phyloP scores from a whole-genome alignment of 805 yeast genomes.

The Cyberlindnera maclurae region DNA sequence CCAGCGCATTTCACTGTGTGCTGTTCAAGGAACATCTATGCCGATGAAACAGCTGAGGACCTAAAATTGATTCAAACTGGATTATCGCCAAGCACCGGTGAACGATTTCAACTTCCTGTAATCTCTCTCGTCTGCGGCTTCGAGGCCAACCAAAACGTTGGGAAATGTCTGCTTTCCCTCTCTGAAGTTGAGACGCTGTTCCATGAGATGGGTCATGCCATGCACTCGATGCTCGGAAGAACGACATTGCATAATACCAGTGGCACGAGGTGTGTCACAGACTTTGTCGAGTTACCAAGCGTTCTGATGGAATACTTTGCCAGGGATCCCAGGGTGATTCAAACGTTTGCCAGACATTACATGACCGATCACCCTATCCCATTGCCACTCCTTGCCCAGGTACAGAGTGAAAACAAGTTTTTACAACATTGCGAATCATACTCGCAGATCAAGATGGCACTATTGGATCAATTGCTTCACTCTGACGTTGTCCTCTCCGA shows the following conservation, averaged over 20 bases:
- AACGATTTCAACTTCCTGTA: conserved; percentile 74
- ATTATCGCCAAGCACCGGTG: conserved; percentile 30
- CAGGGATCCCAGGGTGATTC: conserved; percentile 67
- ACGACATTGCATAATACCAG: conserved; percentile 86
- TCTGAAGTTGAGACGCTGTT: conserved; percentile 88
- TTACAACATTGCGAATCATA: conserved; percentile 68
- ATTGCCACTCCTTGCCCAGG: conserved; percentile 37
- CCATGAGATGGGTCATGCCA: conserved; percentile 99
- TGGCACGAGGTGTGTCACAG: conserved; percentile 94
- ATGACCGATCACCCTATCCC: conserved; percentile 57
- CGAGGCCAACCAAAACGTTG: conserved; percentile 31
- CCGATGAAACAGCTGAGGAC: conserved; percentile 39
- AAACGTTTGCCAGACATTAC: conserved; percentile 62
- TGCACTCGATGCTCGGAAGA: conserved; percentile 94
- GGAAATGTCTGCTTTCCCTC: conserved; percentile 54
- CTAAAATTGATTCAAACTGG: conserved; percentile 29
- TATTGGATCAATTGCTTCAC: conserved; percentile 79
- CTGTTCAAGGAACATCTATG: conserved; percentile 77
- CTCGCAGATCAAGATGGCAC: conserved; percentile 86
- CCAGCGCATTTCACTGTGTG: conserved; percentile 97
- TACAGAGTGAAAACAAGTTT: conserved; percentile 43
- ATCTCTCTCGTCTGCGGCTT: conserved; percentile 88
- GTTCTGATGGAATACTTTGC: conserved; percentile 95
- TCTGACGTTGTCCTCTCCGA: conserved; percentile 28
- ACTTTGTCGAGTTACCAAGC: conserved; percentile 94